These are phyloP conservation scores for Annulohypoxylon stygium DNA, from an alignment of 495 filamentous ascomycete species.

Conservation along the genomic window DNA sequence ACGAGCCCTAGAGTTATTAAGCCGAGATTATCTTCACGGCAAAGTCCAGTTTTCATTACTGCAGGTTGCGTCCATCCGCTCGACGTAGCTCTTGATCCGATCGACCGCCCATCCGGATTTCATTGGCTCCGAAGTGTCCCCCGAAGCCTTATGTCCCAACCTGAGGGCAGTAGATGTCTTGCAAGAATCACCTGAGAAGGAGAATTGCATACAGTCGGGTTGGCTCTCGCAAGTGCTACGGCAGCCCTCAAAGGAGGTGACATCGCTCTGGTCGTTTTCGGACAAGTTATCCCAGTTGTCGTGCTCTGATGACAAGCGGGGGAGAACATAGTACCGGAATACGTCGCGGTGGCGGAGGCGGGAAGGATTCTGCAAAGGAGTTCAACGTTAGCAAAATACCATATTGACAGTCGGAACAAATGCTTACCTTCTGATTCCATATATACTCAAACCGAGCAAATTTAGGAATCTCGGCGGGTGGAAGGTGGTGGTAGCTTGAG, in stretches of 20 bases:
- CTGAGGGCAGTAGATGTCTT: constrained; percentile 51
- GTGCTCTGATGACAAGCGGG: constrained; percentile 44
- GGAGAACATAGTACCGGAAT: constrained; percentile 54
- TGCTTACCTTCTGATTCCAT: constrained; percentile 59
- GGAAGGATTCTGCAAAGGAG: constrained; percentile 33
- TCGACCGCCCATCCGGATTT: constrained; percentile 50
- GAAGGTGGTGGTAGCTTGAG: constrained; percentile 65
- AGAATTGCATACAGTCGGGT: constrained; percentile 59
- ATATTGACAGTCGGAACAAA: neutral
- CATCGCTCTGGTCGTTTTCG: constrained; percentile 42
- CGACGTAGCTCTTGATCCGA: constrained; percentile 38
- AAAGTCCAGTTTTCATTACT: constrained; percentile 41
- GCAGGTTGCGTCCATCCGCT: constrained; percentile 45
- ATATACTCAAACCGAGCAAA: constrained; percentile 62
- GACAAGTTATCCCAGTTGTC: constrained; percentile 62
- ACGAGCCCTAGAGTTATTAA: neutral
- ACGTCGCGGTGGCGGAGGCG: constrained; percentile 53
- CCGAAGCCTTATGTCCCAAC: constrained; percentile 36
- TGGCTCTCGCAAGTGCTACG: constrained; percentile 56
- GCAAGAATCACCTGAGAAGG: constrained; percentile 52
- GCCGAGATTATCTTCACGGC: constrained; percentile 22
- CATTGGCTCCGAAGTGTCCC: constrained; percentile 21
- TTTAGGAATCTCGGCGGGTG: constrained; percentile 54
- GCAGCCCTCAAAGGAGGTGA: constrained; percentile 52
- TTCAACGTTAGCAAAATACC: constrained; percentile 28